Conservation (phyloP, 768 basidiomycete genomes). For the Tricholomella constricta region DNA sequence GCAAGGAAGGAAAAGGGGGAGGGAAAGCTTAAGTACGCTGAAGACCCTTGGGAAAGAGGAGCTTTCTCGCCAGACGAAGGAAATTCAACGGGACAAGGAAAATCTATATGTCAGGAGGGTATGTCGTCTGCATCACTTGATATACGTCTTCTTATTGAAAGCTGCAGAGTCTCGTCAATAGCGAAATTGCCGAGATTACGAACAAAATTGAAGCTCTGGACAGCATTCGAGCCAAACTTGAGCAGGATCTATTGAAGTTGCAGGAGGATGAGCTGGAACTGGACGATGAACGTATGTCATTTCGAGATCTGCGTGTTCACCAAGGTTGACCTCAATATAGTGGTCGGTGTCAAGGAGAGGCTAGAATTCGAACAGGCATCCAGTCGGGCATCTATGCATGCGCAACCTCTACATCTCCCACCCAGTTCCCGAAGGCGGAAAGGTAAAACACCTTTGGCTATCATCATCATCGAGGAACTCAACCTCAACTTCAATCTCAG, state of each 20-base stretch:
- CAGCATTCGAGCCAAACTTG: slow-evolving; percentile 74
- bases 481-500: slow-evolving; percentile 35
- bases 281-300: slow-evolving; percentile 86
- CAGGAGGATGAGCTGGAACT: slow-evolving; percentile 96
- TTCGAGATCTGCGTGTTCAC: background rate
- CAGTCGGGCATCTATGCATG: slow-evolving; percentile 28
- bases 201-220: slow-evolving; percentile 88
- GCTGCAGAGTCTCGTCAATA: slow-evolving; percentile 75
- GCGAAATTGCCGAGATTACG: slow-evolving; percentile 87
- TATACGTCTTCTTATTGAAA: slow-evolving; percentile 4
- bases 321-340: slow-evolving; percentile 40
- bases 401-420: slow-evolving; percentile 46
- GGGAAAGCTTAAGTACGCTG: slow-evolving; percentile 67
- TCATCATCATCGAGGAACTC: background rate
- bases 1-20: slow-evolving; percentile 53
- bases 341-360: slow-evolving; percentile 88
- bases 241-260: slow-evolving; percentile 79
- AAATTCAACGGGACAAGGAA: slow-evolving; percentile 90
- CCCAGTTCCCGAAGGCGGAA: slow-evolving; percentile 71
- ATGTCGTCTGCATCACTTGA: slow-evolving; percentile 28
- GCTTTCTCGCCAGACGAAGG: slow-evolving; percentile 77
- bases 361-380: slow-evolving; percentile 66
- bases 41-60: slow-evolving; percentile 85
- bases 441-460: slow-evolving; percentile 37
- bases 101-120: slow-evolving; percentile 89